These are phyloP conservation scores for Plantago elongata DNA, from an alignment of 257 asterid genomes.

Conservation along the genomic window DNA sequence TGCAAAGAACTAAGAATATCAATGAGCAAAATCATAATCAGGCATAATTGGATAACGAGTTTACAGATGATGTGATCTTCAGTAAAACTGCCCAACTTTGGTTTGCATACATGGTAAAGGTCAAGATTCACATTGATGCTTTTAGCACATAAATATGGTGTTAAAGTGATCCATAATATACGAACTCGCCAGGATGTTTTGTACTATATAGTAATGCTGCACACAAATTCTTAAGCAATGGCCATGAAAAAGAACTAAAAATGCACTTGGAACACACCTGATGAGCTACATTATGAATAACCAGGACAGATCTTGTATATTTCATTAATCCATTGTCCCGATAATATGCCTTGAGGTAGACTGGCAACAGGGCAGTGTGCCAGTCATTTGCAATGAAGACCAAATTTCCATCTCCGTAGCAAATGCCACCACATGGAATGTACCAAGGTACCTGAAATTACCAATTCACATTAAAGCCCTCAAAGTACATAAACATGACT, in stretches of 20 bases:
- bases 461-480: constrained; percentile 1
- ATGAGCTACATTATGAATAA: constrained; percentile 96
- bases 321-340: constrained; percentile 86
- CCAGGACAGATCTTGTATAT: constrained; percentile 81
- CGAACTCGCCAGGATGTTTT: too few species aligned
- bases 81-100: too few species aligned
- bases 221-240: background rate
- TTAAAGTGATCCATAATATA: too few species aligned
- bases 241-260: background rate
- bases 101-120: too few species aligned
- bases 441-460: constrained; percentile 81
- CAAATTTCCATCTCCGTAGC: constrained; percentile 97
- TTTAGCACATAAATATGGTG: too few species aligned
- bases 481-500: too few species aligned
- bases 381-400: constrained; percentile 94
- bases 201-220: too few species aligned
- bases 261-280: constrained; percentile 55
- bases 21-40: too few species aligned
- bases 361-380: constrained; percentile 96
- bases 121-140: too few species aligned
- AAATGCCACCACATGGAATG: constrained; percentile 95
- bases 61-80: too few species aligned
- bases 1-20: too few species aligned
- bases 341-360: constrained; percentile 90
- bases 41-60: too few species aligned